Evolutionary conservation across 306 rosid species (phyloP).

Genomic region (Fragaria ananassa): DNA sequence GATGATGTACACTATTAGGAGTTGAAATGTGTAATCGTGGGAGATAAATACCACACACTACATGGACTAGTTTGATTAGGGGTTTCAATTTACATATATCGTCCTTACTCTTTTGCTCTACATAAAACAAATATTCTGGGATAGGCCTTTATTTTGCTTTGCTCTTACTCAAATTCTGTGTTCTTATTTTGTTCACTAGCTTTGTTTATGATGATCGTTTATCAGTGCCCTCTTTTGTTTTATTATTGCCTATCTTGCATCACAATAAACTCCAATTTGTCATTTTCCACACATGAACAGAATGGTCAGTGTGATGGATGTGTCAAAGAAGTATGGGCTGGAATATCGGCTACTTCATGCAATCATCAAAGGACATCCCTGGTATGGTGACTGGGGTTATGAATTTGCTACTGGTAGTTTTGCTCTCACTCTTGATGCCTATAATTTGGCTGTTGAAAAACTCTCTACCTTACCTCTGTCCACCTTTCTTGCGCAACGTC

Average conservation of each 20-base stretch:
- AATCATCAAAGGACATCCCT: constrained; percentile 64
- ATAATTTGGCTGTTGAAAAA: constrained; percentile 59
- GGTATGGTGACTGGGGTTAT: constrained; percentile 98
- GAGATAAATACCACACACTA: background rate
- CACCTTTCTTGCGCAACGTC: constrained; percentile 43
- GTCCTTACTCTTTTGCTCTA: background rate
- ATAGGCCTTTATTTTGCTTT: background rate
- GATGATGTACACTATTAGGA: background rate
- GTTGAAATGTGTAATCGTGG: background rate
- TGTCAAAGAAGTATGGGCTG: constrained; percentile 85
- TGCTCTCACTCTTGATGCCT: constrained; percentile 70
- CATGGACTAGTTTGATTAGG: background rate
- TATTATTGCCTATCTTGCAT: background rate
- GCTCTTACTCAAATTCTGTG: background rate
- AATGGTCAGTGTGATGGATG: constrained; percentile 95
- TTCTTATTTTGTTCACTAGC: background rate
- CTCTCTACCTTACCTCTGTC: constrained; percentile 70
- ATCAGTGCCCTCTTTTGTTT: background rate
- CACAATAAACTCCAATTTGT: constrained; percentile 1
- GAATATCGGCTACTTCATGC: constrained; percentile 91
- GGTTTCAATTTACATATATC: background rate
- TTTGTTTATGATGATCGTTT: background rate
- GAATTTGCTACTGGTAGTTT: constrained; percentile 94
- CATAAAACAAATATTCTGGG: background rate
- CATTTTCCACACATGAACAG: constrained; percentile 38